phyloP scores from a whole-genome alignment of 2,329 filamentous ascomycete genomes.

The Dactylellina sp. region DNA sequence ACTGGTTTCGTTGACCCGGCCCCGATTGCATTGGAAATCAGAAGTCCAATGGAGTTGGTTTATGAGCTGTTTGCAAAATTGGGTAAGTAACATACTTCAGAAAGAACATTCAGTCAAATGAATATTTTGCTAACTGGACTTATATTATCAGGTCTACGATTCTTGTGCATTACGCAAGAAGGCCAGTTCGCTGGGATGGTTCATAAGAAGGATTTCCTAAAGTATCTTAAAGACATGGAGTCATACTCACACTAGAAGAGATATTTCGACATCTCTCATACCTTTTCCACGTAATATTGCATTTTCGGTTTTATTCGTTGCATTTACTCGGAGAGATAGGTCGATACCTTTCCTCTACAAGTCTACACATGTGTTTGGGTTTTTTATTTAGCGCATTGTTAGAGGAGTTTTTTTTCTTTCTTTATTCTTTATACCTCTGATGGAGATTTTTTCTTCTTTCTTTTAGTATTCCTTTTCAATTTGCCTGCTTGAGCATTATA shows the following conservation, averaged over 20 bases:
- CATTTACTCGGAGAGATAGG: background rate
- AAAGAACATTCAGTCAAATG: no score
- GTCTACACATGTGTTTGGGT: no score
- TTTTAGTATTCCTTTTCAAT: background rate
- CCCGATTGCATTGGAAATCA: constrained; percentile 86
- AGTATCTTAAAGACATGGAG: constrained; percentile 87
- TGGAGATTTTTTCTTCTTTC: constrained; percentile 1
- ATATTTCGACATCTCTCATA: background rate
- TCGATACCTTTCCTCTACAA: background rate
- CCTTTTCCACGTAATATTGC: no score
- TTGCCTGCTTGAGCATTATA: background rate
- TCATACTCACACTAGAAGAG: constrained; percentile 38
- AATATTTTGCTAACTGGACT: constrained; percentile 28
- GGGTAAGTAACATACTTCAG: constrained; percentile 22
- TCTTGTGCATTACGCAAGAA: constrained; percentile 87
- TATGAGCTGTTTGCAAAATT: constrained; percentile 97
- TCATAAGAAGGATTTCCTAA: constrained; percentile 97
- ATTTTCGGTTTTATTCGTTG: background rate
- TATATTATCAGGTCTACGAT: constrained; percentile 74
- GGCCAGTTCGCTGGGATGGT: constrained; percentile 91
- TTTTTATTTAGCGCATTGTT: constrained; percentile 35
- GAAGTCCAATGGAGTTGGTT: constrained; percentile 91
- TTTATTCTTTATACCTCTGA: background rate
- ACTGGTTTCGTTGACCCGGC: constrained; percentile 91
- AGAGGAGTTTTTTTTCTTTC: constrained; percentile 38